Evolutionary conservation across 345 rosid genomes (phyloP), one percentile per base, ranked within the genome.

Genomic region (Pistacia integerrima): DNA sequence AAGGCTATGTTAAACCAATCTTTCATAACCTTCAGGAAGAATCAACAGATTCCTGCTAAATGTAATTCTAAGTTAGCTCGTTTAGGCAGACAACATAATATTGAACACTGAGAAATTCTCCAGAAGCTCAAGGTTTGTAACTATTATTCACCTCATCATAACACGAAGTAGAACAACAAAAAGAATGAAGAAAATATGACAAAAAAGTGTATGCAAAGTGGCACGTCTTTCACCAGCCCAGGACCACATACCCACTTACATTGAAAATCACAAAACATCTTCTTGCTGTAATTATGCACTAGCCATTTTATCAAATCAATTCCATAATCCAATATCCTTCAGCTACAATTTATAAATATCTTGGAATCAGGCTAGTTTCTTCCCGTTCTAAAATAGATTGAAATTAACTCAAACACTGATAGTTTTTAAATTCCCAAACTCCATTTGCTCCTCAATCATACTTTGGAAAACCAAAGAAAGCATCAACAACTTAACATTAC

Each of bases 201-300:
- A 66, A 33, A 66, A 18, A 74, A 69, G 18, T 36, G 51, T 76
- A 59, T 38, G 70, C 36, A 67, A 20, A 52, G 58, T 36, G 61
- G 66, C 55, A 48, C 55, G 69, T 20, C 25, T 61, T 75, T 56
- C 68, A 49, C 54, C 30, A 8, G 52, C 59, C 59, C 14, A 73
- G 86, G 87, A 82, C 80, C 82, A 68, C 80, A 52, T 51, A 63
- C 18, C 80, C 77, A 74, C 62, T 77, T 57, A 59, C 77, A 69
- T 71, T 74, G 76, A 69, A 77, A 84, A 12, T 61, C 66, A 51
- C 64, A 76, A 75, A 35, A n/a, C 67, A 36, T 61, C 44, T 65
- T 22, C 69, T 17, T 69, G 51, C 69, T 10, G 44, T 63, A 49
- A 66, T 4, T 30, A 60, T 49, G 58, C 14, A 18, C 41, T 28